phyloP scores from a whole-genome alignment of 257 asterid species.

The Dorcoceras hygrometricum region DNA sequence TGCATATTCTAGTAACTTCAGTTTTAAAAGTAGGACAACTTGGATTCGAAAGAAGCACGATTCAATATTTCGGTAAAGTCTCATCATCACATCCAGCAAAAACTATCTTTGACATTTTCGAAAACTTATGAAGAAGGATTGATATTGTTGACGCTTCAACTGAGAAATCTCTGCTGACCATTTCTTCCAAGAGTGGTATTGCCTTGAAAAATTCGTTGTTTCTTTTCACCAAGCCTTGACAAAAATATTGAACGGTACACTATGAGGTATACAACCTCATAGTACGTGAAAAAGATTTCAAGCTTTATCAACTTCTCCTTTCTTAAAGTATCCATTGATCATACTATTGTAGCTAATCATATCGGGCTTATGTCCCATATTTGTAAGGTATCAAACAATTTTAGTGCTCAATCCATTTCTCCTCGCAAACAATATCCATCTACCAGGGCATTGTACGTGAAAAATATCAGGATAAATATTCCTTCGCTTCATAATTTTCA shows the following conservation, averaged over 20 bases:
- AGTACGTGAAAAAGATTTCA: constrained; percentile 5
- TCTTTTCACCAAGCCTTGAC: constrained; percentile 6
- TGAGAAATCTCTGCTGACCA: constrained; percentile 9
- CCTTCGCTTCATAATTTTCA: constrained; percentile 19
- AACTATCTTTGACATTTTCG: too few relatives aligned
- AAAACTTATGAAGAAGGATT: not conserved
- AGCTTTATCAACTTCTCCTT: not conserved
- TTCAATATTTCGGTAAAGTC: too few relatives aligned
- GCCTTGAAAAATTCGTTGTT: constrained; percentile 1
- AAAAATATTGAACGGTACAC: not conserved
- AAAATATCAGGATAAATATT: constrained; percentile 19
- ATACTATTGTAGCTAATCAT: not conserved
- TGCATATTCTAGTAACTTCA: too few relatives aligned
- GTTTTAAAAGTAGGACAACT: too few relatives aligned
- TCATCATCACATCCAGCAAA: too few relatives aligned
- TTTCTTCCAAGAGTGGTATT: constrained; percentile 14
- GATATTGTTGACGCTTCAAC: not conserved
- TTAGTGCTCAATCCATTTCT: constrained; percentile 22
- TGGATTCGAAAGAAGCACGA: too few relatives aligned
- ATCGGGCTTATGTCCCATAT: constrained; percentile 9
- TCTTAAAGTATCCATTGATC: constrained; percentile 20
- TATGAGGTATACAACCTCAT: too few relatives aligned
- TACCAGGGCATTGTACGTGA: constrained; percentile 25
- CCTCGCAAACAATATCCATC: constrained; percentile 35
- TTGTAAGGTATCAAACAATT: constrained; percentile 1